phyloP scores from a whole-genome alignment of 768 basidiomycete species.

The Termitomyces sp. region DNA sequence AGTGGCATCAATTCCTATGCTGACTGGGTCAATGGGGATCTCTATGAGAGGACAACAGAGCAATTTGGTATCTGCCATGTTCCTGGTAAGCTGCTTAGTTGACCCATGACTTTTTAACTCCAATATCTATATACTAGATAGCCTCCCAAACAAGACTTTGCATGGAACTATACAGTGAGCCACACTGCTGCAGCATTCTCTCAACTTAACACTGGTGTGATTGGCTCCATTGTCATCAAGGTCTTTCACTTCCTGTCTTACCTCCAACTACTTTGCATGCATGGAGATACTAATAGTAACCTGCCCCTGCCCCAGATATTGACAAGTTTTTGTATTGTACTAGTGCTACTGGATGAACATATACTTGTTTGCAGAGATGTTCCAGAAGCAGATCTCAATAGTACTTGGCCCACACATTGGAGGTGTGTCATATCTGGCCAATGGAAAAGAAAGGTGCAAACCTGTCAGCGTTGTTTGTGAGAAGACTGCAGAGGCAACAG shows the following conservation, averaged over 20 bases:
- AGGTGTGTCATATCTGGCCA: too few relatives aligned
- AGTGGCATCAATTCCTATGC: constrained; percentile 15
- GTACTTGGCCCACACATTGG: background rate
- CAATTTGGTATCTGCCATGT: constrained; percentile 19
- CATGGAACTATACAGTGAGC: background rate
- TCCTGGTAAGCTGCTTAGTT: constrained; percentile 14
- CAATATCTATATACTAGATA: background rate
- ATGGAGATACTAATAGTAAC: background rate
- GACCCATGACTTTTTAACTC: background rate
- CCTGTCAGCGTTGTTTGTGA: background rate
- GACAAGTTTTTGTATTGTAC: too few relatives aligned
- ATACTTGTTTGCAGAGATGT: too few relatives aligned
- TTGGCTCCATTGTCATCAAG: constrained; percentile 16
- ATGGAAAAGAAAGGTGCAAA: background rate
- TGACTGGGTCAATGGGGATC: constrained; percentile 21
- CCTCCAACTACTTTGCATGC: constrained; percentile 20
- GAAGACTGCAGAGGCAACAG: background rate
- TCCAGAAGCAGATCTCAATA: background rate
- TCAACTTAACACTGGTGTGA: constrained; percentile 11
- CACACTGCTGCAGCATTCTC: background rate
- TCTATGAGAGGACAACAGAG: constrained; percentile 17
- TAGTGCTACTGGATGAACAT: too few relatives aligned
- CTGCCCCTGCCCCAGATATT: background rate
- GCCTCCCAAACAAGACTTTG: background rate
- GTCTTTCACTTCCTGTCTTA: constrained; percentile 17